phyloP scores from a whole-genome alignment of 1,284 basidiomycete species.

The Neonothopanus nambi region DNA sequence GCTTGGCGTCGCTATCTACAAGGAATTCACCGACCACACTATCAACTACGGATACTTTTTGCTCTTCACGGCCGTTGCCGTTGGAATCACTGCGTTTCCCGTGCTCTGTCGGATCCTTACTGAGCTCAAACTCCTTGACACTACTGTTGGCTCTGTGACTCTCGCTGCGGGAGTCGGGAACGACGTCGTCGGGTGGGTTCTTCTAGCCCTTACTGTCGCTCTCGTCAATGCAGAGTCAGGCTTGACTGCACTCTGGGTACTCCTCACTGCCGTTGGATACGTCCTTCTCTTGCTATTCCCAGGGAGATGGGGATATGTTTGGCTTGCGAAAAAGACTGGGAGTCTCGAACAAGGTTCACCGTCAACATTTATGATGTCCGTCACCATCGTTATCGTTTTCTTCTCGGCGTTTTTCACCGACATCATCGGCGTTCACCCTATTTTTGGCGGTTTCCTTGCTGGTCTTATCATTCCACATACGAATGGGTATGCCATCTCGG shows the following conservation, averaged over 20 bases:
- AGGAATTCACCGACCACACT: constrained; percentile 65
- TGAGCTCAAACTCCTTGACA: constrained; percentile 79
- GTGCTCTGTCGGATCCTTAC: constrained; percentile 91
- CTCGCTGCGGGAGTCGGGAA: constrained; percentile 92
- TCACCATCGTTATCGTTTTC: constrained; percentile 78
- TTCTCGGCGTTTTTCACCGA: constrained; percentile 86
- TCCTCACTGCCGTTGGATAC: constrained; percentile 77
- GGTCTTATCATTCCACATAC: constrained; percentile 90
- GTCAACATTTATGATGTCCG: constrained; percentile 76
- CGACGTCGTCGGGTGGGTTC: constrained; percentile 77
- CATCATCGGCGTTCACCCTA: constrained; percentile 77
- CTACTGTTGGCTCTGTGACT: constrained; percentile 83
- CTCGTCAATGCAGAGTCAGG: constrained; percentile 83
- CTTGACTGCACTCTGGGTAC: constrained; percentile 79
- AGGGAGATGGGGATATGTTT: constrained; percentile 63
- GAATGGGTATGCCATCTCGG: constrained; percentile 78
- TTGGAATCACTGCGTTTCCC: constrained; percentile 90
- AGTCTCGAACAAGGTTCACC: constrained; percentile 75
- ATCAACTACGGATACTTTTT: constrained; percentile 85
- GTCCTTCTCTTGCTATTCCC: constrained; percentile 72
- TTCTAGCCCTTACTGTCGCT: constrained; percentile 83
- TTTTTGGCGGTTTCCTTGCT: constrained; percentile 82
- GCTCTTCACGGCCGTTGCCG: constrained; percentile 87
- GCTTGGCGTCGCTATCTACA: constrained; percentile 82
- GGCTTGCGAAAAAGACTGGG: constrained; percentile 70